Evolutionary conservation across 176 grass and related monocot genomes (phyloP), one percentile per base, ranked within the genome.

Genomic region (Carex pumila): DNA sequence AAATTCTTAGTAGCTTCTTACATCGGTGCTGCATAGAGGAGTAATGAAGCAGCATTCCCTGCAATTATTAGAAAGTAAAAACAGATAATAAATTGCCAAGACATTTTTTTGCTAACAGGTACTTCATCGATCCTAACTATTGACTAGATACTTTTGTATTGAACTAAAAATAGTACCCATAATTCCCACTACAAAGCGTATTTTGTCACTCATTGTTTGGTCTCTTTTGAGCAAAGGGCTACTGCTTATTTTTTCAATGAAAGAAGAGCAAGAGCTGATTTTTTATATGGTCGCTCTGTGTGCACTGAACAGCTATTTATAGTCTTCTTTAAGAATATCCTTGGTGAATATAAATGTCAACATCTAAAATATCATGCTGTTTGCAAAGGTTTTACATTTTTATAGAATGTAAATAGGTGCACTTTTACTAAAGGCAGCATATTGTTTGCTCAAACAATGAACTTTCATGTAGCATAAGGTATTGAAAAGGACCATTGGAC

Each of bases 21-120:
- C 91, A 89, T 83, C 60, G 94, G 94, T 83, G 88, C 83, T 72
- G 87, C 75, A 77, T 91, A 96, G 37, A 96, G 91, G 65, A 93
- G 91, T 34, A 88, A 55, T 31, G 91, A 93, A 39, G 88, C 63
- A 60, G 66, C 85, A 83, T 85, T 85, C 73, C 87, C 93, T 96
- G 87, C 83, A 91, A 45, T 82, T 45, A 17, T 82, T 43, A 82
- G 55, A 43, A 65, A 82, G 49, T 82, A 17, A 17, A 15, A 55
- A 59, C 12, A 10, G 12, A 86, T 55, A 43, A 78, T 15, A 69
- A 31, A 19, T 30, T 15, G 12, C 13, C 12, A 14, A 57, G 15
- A 12, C 17, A 34, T 11, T 58, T 59, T 87, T 36, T 39, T 81
- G 29, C 9, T 63, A 3, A 15, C 31, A 81, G 19, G 19, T 59